Evolutionary conservation across 345 rosid genomes (phyloP).

Genomic region (Excoecaria agallocha): DNA sequence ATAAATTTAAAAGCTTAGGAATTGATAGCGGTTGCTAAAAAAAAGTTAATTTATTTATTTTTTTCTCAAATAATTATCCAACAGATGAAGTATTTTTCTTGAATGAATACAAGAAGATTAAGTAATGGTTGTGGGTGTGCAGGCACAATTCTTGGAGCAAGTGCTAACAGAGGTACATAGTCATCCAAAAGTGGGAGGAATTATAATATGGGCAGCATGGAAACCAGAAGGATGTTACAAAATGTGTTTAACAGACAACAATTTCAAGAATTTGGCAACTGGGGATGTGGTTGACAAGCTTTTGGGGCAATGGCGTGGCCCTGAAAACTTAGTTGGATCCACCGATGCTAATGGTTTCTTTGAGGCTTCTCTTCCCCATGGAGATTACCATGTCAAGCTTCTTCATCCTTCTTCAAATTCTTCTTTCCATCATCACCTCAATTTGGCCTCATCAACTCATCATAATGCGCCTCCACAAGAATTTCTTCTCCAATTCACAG

Average conservation of each 20-base stretch:
- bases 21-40: too few relatives aligned
- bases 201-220: conserved; percentile 71
- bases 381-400: conserved; percentile 47
- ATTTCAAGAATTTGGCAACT: conserved; percentile 58
- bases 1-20: too few relatives aligned
- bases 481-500: neutral
- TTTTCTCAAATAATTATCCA: too few relatives aligned
- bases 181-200: conserved; percentile 63
- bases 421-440: conserved; percentile 17
- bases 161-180: conserved; percentile 60
- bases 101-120: neutral
- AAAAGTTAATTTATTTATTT: too few relatives aligned
- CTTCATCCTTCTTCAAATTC: conserved; percentile 12
- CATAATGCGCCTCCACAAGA: neutral
- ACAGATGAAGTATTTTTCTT: too few relatives aligned
- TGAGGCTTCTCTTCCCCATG: conserved; percentile 56
- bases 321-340: conserved; percentile 6
- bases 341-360: conserved; percentile 54
- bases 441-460: conserved; percentile 12
- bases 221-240: conserved; percentile 48
- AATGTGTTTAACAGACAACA: conserved; percentile 75
- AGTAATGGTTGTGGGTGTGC: neutral
- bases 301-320: conserved; percentile 50
- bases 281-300: conserved; percentile 79
- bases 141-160: conserved; percentile 58